phyloP scores from a whole-genome alignment of 495 filamentous ascomycete genomes.

The Neurospora sp. region DNA sequence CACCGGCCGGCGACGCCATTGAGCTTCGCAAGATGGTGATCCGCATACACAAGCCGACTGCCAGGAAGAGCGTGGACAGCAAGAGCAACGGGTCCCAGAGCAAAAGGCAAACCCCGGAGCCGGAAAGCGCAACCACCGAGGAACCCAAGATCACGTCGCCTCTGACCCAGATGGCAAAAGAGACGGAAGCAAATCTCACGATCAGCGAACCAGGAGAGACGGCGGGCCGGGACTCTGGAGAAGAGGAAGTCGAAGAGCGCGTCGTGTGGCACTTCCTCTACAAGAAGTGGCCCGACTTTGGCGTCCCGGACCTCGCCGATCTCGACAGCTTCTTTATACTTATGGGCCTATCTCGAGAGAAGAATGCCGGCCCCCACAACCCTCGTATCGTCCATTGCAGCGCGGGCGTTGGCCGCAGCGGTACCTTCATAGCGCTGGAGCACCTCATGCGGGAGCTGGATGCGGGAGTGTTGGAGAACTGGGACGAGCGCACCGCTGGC shows the following conservation, averaged over 20 bases:
- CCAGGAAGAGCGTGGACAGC: not conserved
- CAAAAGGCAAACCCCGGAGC: not conserved
- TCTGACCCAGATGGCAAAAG: not conserved
- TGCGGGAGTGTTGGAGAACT: constrained; percentile 53
- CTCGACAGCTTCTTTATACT: constrained; percentile 68
- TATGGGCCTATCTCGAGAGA: constrained; percentile 62
- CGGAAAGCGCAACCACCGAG: not conserved
- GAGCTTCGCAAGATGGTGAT: constrained; percentile 45
- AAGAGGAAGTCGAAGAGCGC: constrained; percentile 51
- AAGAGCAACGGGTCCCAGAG: not conserved
- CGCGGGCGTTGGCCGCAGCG: constrained; percentile 87
- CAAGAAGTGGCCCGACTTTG: constrained; percentile 88
- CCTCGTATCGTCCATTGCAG: constrained; percentile 89
- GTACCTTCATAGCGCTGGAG: constrained; percentile 92
- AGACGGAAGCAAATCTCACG: constrained; percentile 5
- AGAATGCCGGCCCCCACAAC: constrained; percentile 53
- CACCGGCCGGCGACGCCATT: constrained; percentile 38
- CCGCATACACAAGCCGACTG: constrained; percentile 19
- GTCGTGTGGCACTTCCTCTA: constrained; percentile 86
- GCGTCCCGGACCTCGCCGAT: constrained; percentile 72
- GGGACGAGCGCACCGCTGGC: constrained; percentile 10
- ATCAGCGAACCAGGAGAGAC: not conserved
- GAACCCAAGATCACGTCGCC: not conserved
- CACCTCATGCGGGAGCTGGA: constrained; percentile 76
- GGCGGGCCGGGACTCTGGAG: not conserved